Conservation (phyloP, 164 flowering plant species). For the Dillenia suffruticosa region DNA sequence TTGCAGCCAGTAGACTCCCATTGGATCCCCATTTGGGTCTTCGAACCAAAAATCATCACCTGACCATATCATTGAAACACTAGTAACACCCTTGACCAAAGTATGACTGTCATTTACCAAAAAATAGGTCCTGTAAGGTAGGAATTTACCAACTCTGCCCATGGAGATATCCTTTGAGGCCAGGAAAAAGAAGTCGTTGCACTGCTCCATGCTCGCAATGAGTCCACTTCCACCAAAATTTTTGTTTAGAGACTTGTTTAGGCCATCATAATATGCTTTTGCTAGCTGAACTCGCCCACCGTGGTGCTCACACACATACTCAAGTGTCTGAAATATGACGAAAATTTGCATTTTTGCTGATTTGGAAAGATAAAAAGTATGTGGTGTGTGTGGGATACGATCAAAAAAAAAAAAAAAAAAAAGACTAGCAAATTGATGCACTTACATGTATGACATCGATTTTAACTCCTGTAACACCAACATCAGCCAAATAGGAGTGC, state of each 20-base stretch:
- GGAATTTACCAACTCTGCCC: slow-evolving; percentile 7
- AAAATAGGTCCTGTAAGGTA: background rate
- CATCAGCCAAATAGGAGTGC: no score
- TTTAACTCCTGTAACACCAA: no score
- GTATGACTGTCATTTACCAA: background rate
- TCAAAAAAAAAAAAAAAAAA: no score
- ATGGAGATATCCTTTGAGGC: slow-evolving; percentile 7
- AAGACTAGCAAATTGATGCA: no score
- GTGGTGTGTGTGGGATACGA: no score
- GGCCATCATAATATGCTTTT: slow-evolving; percentile 8
- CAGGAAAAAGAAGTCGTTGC: slow-evolving; percentile 12
- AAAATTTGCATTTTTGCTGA: no score
- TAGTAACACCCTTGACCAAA: background rate
- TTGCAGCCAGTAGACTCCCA: slow-evolving; percentile 5
- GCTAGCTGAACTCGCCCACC: slow-evolving; percentile 11
- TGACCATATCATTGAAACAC: background rate
- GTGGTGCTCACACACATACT: background rate
- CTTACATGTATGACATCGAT: no score
- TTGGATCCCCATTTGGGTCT: slow-evolving; percentile 10
- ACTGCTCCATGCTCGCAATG: slow-evolving; percentile 14
- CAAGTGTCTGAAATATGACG: background rate
- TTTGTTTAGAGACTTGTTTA: slow-evolving; percentile 5
- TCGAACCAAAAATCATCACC: slow-evolving; percentile 9
- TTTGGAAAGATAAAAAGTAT: no score
- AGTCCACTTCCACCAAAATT: slow-evolving; percentile 2